Conservation (phyloP, 2,329 filamentous ascomycete species). For the Fragosphaeria purpurea region DNA sequence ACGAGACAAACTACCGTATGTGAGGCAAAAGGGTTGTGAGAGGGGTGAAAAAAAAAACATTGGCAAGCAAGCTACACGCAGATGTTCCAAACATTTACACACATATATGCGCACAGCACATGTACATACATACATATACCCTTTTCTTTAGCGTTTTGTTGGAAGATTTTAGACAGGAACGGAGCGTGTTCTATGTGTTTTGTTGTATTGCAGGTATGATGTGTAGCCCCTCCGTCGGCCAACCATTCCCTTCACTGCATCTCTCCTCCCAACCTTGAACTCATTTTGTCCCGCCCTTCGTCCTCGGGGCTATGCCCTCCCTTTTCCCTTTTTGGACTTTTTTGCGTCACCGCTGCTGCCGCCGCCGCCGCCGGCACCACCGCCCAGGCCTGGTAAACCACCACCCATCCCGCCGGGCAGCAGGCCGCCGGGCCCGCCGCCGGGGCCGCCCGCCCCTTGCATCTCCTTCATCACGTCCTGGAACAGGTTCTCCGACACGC, state of each 20-base stretch:
- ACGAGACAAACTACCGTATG: conserved; percentile 7
- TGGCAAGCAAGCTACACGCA: too few relatives aligned
- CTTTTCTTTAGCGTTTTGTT: not conserved
- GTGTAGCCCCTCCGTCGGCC: too few relatives aligned
- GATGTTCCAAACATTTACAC: too few relatives aligned
- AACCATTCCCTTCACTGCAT: not conserved
- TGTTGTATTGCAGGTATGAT: too few relatives aligned
- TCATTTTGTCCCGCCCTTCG: not conserved
- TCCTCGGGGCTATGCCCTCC: conserved; percentile 13
- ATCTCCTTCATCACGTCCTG: conserved; percentile 97
- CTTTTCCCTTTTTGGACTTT: conserved; percentile 20
- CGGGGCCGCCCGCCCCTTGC: conserved; percentile 36
- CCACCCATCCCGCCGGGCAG: not conserved
- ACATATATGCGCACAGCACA: too few relatives aligned
- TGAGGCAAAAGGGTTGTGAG: not conserved
- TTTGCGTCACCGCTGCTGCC: conserved; percentile 4
- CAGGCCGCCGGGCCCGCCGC: conserved; percentile 14
- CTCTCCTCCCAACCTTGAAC: conserved; percentile 1
- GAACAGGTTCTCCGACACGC: conserved; percentile 87
- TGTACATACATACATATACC: conserved; percentile 6
- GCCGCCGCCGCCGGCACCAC: conserved; percentile 21
- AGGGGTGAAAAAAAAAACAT: too few relatives aligned
- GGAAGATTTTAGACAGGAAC: too few relatives aligned
- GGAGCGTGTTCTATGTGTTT: too few relatives aligned
- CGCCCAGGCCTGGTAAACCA: not conserved